Evolutionary conservation across 2,329 filamentous ascomycete species (phyloP).

Genomic region (Colletotrichum noveboracense): DNA sequence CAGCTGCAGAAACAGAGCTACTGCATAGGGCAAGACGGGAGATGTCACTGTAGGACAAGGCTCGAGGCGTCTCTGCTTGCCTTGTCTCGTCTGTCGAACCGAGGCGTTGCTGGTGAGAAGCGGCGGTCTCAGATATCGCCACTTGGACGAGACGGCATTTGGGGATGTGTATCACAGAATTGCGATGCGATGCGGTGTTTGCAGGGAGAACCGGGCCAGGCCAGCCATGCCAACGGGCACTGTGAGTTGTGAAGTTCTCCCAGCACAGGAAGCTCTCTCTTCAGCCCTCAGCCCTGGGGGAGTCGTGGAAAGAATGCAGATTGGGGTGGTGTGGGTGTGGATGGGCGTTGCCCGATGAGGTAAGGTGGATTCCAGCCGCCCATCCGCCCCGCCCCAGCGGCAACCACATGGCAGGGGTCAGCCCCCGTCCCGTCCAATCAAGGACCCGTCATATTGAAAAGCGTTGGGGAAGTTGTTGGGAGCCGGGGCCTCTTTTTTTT

Average conservation of each 20-base stretch:
- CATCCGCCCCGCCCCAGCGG: slow-evolving; percentile 15
- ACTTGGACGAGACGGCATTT: background rate
- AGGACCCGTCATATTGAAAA: slow-evolving; percentile 8
- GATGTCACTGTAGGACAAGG: background rate
- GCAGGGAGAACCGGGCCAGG: background rate
- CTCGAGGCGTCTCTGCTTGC: background rate
- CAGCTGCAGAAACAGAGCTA: slow-evolving; percentile 16
- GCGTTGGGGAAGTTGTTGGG: slow-evolving; percentile 23
- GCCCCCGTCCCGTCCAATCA: slow-evolving; percentile 14
- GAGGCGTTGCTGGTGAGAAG: background rate
- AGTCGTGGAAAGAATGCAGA: background rate
- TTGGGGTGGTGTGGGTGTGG: background rate
- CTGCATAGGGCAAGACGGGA: background rate
- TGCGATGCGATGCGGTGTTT: background rate
- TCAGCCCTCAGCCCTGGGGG: background rate
- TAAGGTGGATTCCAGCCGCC: slow-evolving; percentile 10
- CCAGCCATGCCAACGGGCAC: background rate
- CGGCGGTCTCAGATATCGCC: background rate
- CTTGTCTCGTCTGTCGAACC: background rate
- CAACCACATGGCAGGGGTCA: slow-evolving; percentile 9
- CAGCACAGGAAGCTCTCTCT: background rate
- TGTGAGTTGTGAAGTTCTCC: background rate
- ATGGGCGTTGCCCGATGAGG: background rate
- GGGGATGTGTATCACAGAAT: background rate
- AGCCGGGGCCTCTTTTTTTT: slow-evolving; percentile 1